Base-by-base conservation (phyloP, 169 alveolate genomes). In the Eimeria sp. region DNA sequence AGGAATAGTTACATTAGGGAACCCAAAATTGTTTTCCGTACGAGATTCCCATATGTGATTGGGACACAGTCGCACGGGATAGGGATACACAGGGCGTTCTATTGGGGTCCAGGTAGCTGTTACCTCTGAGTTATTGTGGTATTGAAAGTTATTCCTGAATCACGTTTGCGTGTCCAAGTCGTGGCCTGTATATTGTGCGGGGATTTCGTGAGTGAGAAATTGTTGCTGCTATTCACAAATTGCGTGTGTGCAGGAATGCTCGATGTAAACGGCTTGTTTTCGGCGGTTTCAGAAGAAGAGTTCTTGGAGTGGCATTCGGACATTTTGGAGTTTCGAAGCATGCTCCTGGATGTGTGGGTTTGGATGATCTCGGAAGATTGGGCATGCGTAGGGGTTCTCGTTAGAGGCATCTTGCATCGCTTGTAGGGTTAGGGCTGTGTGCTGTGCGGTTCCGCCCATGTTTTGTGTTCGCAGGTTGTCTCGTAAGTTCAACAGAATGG, bases 301-400 rank as follows among this genome's bases (percentile, higher is more conserved):
- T 87, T 95, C 27, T 49, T 95, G 25, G 70, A 58, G 82, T 95
- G 96, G 96, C 95, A 87, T 67, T 47, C 86, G 20, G 89, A 86
- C 13, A 72, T 82, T 67, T 86, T 95, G 95, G 96, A 95, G 61
- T 95, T 95, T 30, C 96, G 96, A 45, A 58, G 87, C 75, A 73
- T 95, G 87, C 78, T 95, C 47, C 92, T 95, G 18, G 96, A 95
- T 91, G 78, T 76, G 95, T 75, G 65, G 54, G 95, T 75, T 43
- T 58, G 30, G 22, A 34, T 14, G 45, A 30, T 25, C 27, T 43
- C 65, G 47, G 45, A 7, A 78, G 61, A 49, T 47, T 25, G 47
- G 22, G 58, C 72, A n/a, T 57, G 91, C 63, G 0, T 13, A 22
- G 25, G 30, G 51, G 65, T 34, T 70, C 51, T 70, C 47, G 51